Evolutionary conservation across 495 filamentous ascomycete species (phyloP), one percentile per base, ranked within the genome.

Genomic region (Annulohypoxylon stygium): DNA sequence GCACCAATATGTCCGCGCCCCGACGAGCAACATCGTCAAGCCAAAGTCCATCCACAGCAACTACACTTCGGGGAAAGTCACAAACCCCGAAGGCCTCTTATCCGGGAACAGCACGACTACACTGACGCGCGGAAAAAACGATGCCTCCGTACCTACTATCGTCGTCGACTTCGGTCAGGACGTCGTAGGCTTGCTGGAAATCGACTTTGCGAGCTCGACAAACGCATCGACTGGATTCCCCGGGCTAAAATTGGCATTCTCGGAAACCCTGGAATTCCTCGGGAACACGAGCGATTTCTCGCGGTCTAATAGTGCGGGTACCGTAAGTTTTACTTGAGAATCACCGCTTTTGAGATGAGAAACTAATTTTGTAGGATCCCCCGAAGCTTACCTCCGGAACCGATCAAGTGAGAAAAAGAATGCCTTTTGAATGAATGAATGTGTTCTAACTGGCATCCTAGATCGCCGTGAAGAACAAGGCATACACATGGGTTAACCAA

Each of bases 81-180:
- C 58, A 12, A 78, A 81, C 70, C 59, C 82, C 8, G 64, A 77
- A 25, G 78, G 76, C 2, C 75, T 83, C 48, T 20, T 83, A 33
- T 70, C 69, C 16, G 72, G 79, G 9, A 54, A 16, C n/a, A 37
- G 58, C 2, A 45, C 69, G 3, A 61, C 75, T n/a, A 75, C 79
- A 0, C 55, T 82, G 36, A 77, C 70, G 0, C 73, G 78, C 39
- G 48, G 39, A 41, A 57, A 41, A 20, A 26, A 37, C 16, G 53
- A 23, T n/a, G 45, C 57, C 43, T 45, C 67, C 16, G 48, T 62
- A 26, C 75, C 70, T 4, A 65, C 41, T 20, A 60, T 86, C 3
- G 77, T 84, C 2, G 70, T 85, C 30, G 84, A 85, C 70, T 86
- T 84, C 65, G 83, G 84, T 3, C 81, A 81, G 53, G 83, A 85